Percentiles rank a stretch among this genome's conserved stretches.
Conservation (phyloP, 2,329 filamentous ascomycete species). For the Fusarium sambucinum region DNA sequence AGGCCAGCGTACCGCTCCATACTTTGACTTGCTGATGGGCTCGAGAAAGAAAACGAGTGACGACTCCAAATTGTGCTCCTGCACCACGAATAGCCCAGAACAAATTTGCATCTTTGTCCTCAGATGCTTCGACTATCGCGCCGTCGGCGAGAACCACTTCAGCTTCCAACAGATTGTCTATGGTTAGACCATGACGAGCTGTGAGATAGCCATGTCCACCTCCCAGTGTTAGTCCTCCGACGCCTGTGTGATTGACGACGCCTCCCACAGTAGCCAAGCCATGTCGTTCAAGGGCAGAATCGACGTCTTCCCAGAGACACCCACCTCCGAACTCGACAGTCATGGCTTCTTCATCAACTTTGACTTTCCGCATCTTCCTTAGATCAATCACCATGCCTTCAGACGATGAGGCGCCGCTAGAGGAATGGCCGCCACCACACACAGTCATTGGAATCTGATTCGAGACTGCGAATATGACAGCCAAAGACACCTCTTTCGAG, state of each 20-base stretch:
- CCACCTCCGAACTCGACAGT: conserved; percentile 64
- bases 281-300: conserved; percentile 60
- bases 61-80: conserved; percentile 60
- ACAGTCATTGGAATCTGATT: conserved; percentile 63
- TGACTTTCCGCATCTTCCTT: conserved; percentile 61
- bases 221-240: conserved; percentile 68
- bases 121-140: conserved; percentile 53
- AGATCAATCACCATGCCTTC: conserved; percentile 68
- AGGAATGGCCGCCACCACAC: conserved; percentile 67
- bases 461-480: conserved; percentile 41
- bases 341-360: conserved; percentile 58
- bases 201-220: conserved; percentile 70
- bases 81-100: conserved; percentile 65
- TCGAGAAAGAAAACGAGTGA: conserved; percentile 52
- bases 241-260: conserved; percentile 72
- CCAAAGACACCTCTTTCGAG: conserved; percentile 50
- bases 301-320: conserved; percentile 66
- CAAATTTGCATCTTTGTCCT: conserved; percentile 56
- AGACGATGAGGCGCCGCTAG: conserved; percentile 62
- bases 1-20: conserved; percentile 50
- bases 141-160: conserved; percentile 57
- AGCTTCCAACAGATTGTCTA: conserved; percentile 57
- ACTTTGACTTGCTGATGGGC: conserved; percentile 49
- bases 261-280: conserved; percentile 70
- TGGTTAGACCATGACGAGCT: conserved; percentile 64